phyloP scores from a whole-genome alignment of 192 early-diverging fungal species.

The Chytriomyces sp. region DNA sequence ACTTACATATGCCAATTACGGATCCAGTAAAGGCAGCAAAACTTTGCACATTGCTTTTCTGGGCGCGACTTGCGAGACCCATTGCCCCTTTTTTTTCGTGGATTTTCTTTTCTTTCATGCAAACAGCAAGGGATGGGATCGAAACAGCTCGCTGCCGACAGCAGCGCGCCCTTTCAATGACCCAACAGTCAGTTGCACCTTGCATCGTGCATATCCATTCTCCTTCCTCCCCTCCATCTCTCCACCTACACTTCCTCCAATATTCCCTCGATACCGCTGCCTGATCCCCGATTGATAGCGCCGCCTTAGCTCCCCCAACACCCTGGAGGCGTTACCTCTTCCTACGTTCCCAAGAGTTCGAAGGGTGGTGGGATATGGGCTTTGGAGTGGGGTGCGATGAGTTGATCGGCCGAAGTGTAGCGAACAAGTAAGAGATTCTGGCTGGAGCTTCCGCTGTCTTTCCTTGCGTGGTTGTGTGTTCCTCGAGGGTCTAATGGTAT shows the following conservation, averaged over 20 bases:
- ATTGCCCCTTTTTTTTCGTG: not conserved
- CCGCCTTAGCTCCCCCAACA: not conserved
- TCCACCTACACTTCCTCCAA: not conserved
- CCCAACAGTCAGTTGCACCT: too few relatives aligned
- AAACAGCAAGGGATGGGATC: not conserved
- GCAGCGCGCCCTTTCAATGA: not conserved
- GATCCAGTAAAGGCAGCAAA: not conserved
- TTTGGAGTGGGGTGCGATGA: not conserved
- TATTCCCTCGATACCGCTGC: not conserved
- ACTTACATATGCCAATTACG: conserved; percentile 10
- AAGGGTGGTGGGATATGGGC: not conserved
- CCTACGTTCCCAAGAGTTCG: not conserved
- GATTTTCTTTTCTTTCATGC: not conserved
- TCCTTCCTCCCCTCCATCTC: not conserved
- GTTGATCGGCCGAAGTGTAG: not conserved
- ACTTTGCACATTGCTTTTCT: not conserved
- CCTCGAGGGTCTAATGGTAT: not conserved
- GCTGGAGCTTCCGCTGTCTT: not conserved
- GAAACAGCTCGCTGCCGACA: not conserved
- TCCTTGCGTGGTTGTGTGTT: not conserved
- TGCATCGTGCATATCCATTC: not conserved
- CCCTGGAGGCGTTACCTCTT: not conserved
- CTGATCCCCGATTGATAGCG: not conserved
- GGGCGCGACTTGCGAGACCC: not conserved
- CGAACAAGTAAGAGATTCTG: not conserved